phyloP scores from a whole-genome alignment of 306 rosid genomes.

The Dryas drummondii region DNA sequence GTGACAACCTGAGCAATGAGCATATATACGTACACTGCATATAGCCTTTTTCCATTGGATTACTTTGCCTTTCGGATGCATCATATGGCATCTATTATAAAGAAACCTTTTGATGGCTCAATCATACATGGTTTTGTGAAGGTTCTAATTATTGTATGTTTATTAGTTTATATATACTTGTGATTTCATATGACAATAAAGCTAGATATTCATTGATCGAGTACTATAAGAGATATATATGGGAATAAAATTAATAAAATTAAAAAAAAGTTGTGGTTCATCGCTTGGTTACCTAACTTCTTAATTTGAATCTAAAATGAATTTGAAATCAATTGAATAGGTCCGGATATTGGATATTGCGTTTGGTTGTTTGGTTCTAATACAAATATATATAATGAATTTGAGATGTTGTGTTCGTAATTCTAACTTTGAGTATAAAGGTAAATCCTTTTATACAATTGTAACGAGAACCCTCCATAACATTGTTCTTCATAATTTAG shows the following conservation, averaged over 20 bases:
- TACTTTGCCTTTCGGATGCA: neutral
- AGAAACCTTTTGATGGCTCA: neutral
- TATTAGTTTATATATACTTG: neutral
- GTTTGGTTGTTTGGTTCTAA: too few relatives aligned
- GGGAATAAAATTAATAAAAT: neutral
- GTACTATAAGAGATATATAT: neutral
- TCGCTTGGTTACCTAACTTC: conserved; percentile 4
- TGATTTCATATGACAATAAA: neutral
- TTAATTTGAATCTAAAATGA: neutral
- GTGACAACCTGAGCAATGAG: neutral
- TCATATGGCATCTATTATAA: neutral
- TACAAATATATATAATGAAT: too few relatives aligned
- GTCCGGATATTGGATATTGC: too few relatives aligned
- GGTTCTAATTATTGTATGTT: neutral
- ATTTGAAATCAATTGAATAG: neutral
- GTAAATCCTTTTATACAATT: too few relatives aligned
- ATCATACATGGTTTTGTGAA: neutral
- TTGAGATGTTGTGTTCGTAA: too few relatives aligned
- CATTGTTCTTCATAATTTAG: neutral
- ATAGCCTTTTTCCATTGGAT: conserved; percentile 1
- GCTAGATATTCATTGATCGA: neutral
- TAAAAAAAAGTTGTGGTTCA: neutral
- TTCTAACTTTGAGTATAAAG: neutral
- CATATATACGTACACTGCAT: conserved; percentile 13
- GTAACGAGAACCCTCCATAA: too few relatives aligned